phyloP scores from a whole-genome alignment of 2,329 filamentous ascomycete species.

The Mollisia scopiformis region DNA sequence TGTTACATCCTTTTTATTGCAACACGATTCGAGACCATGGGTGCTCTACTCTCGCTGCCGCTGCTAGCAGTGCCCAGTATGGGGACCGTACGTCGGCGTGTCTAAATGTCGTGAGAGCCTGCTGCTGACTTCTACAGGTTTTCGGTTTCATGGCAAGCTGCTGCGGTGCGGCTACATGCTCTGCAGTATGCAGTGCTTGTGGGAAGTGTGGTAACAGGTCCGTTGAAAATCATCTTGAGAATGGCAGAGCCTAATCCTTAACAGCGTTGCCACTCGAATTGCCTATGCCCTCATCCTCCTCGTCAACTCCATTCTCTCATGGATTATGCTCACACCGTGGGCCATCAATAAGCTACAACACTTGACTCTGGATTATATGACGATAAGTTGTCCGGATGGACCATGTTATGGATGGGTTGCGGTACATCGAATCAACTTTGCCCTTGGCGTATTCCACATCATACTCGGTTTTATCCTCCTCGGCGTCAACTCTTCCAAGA shows the following conservation, averaged over 20 bases:
- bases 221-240: constrained; percentile 19
- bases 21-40: constrained; percentile 60
- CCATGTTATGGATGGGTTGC: constrained; percentile 95
- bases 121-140: constrained; percentile 52
- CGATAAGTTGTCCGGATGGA: constrained; percentile 87
- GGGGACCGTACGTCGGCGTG: constrained; percentile 70
- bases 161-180: constrained; percentile 95
- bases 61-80: constrained; percentile 86
- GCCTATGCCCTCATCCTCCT: constrained; percentile 94
- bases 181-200: constrained; percentile 91
- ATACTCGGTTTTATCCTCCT: constrained; percentile 83
- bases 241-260: constrained; percentile 14
- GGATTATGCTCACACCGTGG: constrained; percentile 99
- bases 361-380: constrained; percentile 92
- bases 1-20: constrained; percentile 1
- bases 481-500: constrained; percentile 84
- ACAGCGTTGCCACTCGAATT: constrained; percentile 92
- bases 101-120: neutral
- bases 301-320: constrained; percentile 94
- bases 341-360: constrained; percentile 94
- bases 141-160: constrained; percentile 84
- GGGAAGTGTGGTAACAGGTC: constrained; percentile 97
- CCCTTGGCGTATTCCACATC: constrained; percentile 90
- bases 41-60: constrained; percentile 86
- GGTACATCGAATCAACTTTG: constrained; percentile 97